phyloP scores from a whole-genome alignment of 352 stramenopile genomes.

The Phytopythium montanum region DNA sequence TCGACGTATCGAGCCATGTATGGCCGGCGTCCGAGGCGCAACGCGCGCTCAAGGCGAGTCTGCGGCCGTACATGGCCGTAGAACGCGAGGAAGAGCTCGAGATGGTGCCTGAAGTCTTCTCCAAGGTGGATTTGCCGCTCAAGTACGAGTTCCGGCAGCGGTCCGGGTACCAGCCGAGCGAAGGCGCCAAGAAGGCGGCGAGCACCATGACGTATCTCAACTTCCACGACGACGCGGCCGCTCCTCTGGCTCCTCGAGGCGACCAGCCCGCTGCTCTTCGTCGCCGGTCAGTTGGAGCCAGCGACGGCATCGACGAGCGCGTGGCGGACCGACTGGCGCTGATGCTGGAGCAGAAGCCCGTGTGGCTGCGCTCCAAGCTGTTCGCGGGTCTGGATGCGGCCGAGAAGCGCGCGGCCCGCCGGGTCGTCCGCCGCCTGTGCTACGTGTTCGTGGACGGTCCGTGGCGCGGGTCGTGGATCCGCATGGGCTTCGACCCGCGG shows the following conservation, averaged over 20 bases:
- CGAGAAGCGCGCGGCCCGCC: slow-evolving; percentile 56
- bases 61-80: slow-evolving; percentile 57
- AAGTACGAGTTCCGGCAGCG: slow-evolving; percentile 85
- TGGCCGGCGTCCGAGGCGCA: slow-evolving; percentile 39
- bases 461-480: slow-evolving; percentile 79
- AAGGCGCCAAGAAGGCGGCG: slow-evolving; percentile 56
- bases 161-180: slow-evolving; percentile 62
- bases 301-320: slow-evolving; percentile 56
- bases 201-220: slow-evolving; percentile 79
- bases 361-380: slow-evolving; percentile 72
- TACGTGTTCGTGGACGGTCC: slow-evolving; percentile 84
- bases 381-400: slow-evolving; percentile 60
- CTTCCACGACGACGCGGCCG: slow-evolving; percentile 60
- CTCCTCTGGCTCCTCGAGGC: slow-evolving; percentile 42
- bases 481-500: slow-evolving; percentile 77
- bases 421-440: slow-evolving; percentile 65
- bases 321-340: slow-evolving; percentile 52
- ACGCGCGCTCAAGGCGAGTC: slow-evolving; percentile 39
- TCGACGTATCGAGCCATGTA: slow-evolving; percentile 22
- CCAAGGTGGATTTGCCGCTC: slow-evolving; percentile 74
- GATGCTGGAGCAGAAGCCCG: slow-evolving; percentile 60
- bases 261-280: slow-evolving; percentile 45
- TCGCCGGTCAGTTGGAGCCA: slow-evolving; percentile 43
- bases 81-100: slow-evolving; percentile 52
- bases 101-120: slow-evolving; percentile 81